These are phyloP conservation scores for Talaromyces amestolkiae DNA, from an alignment of 2,329 filamentous ascomycete species.

Conservation along the genomic window DNA sequence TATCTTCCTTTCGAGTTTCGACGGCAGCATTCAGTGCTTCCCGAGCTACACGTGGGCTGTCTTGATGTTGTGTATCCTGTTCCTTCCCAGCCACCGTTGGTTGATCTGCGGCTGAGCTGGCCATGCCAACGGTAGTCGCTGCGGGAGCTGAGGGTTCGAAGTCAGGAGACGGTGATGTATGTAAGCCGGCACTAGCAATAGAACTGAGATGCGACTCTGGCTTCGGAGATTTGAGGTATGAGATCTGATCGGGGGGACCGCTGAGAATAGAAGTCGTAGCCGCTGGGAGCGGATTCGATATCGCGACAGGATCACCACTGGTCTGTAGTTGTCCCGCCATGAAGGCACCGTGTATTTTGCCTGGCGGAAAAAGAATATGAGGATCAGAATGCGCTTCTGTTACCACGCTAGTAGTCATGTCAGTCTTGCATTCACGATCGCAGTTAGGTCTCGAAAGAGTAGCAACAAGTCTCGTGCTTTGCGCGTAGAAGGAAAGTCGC, in stretches of 20 bases:
- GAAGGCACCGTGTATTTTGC: constrained; percentile 34
- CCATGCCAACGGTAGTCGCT: constrained; percentile 32
- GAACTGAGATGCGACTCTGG: constrained; percentile 40
- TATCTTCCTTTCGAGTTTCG: constrained; percentile 31
- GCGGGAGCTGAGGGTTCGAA: constrained; percentile 39
- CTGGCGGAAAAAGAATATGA: constrained; percentile 33
- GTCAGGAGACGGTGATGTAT: constrained; percentile 30
- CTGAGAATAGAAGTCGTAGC: constrained; percentile 30
- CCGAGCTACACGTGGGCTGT: constrained; percentile 41
- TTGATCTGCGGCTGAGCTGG: constrained; percentile 51
- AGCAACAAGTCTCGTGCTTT: neutral
- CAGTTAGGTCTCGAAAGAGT: neutral
- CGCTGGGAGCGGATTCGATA: constrained; percentile 36
- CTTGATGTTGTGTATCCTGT: constrained; percentile 26
- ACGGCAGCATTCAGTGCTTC: constrained; percentile 40
- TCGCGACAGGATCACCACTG: constrained; percentile 40
- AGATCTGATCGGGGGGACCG: constrained; percentile 31
- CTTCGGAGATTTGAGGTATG: constrained; percentile 36
- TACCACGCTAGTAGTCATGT: constrained; percentile 39
- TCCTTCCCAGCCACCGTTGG: constrained; percentile 34
- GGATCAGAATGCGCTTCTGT: constrained; percentile 22
- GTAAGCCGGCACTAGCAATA: constrained; percentile 44
- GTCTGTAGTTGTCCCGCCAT: constrained; percentile 46
- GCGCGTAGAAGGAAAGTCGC: neutral
- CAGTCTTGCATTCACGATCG: constrained; percentile 23